A percentile compares a stretch with the other conserved stretches of the same genome.
phyloP scores from a whole-genome alignment of 225 moss, liverwort and hornwort genomes.

The Ulota crispa region DNA sequence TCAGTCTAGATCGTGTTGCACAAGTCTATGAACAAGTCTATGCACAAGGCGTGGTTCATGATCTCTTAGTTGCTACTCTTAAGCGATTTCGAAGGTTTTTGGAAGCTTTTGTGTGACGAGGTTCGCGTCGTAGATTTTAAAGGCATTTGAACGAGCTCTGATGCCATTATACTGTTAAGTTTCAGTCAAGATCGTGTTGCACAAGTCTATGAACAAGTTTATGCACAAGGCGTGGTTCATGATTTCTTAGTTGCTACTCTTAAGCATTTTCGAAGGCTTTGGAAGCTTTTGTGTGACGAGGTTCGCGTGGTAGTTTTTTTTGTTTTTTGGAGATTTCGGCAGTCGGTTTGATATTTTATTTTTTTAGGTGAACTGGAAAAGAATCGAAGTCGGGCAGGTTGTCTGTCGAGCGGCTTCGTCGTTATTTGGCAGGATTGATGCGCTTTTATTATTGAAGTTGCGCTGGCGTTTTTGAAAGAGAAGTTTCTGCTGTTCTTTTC shows the following conservation, averaged over 20 bases:
- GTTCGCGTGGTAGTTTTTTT: neutral
- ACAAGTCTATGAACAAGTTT: neutral
- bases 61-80: neutral
- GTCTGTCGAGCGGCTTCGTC: neutral
- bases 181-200: neutral
- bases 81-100: neutral
- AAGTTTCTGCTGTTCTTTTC: neutral
- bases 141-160: neutral
- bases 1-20: neutral
- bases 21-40: neutral
- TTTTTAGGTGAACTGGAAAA: neutral
- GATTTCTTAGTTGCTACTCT: neutral
- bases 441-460: neutral
- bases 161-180: neutral
- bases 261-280: neutral
- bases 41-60: neutral
- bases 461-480: neutral
- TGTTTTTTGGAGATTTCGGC: neutral
- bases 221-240: neutral
- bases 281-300: neutral
- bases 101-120: neutral
- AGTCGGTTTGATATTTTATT: neutral
- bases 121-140: neutral
- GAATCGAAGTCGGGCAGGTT: neutral
- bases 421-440: neutral